Percentiles rank a stretch among this genome's conserved stretches.
Evolutionary conservation across 2,329 filamentous ascomycete genomes (phyloP).

Genomic region (Penicillium hesseltinei): DNA sequence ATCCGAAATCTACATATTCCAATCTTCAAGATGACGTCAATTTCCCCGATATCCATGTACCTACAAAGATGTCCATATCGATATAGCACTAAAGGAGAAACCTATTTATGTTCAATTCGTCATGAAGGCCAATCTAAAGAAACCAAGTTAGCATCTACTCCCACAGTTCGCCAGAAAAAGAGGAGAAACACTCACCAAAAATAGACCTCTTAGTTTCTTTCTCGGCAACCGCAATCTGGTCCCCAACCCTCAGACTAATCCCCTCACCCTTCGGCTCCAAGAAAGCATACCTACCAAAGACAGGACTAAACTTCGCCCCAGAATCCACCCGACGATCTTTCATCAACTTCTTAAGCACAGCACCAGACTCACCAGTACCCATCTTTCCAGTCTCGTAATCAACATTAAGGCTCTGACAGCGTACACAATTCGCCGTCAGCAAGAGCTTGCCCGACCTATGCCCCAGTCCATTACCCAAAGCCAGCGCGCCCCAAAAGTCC

Average conservation of each 20-base stretch:
- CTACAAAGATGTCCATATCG: not conserved
- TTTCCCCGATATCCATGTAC: not conserved
- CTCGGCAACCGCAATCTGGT: slow-evolving; percentile 55
- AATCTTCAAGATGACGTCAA: slow-evolving; percentile 1
- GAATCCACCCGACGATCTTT: slow-evolving; percentile 67
- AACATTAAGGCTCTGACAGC: slow-evolving; percentile 69
- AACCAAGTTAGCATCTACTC: slow-evolving; percentile 7
- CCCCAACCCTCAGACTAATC: slow-evolving; percentile 53
- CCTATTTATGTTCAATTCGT: slow-evolving; percentile 16
- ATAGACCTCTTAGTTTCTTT: slow-evolving; percentile 53
- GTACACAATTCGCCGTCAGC: slow-evolving; percentile 67
- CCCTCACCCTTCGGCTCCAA: slow-evolving; percentile 42
- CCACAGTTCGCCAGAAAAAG: not conserved
- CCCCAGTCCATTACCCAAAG: slow-evolving; percentile 32
- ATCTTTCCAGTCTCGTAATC: slow-evolving; percentile 65
- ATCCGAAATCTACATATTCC: not conserved
- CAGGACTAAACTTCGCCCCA: slow-evolving; percentile 65
- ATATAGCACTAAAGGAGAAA: not conserved
- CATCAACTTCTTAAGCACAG: slow-evolving; percentile 67
- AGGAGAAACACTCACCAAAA: slow-evolving; percentile 48
- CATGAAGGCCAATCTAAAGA: slow-evolving; percentile 36
- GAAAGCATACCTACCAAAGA: slow-evolving; percentile 74
- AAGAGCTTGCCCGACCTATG: slow-evolving; percentile 42
- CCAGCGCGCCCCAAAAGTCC: slow-evolving; percentile 68
- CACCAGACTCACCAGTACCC: slow-evolving; percentile 57